Conservation (phyloP, 2,329 filamentous ascomycete genomes). For the Exophiala phaeomuriformis region DNA sequence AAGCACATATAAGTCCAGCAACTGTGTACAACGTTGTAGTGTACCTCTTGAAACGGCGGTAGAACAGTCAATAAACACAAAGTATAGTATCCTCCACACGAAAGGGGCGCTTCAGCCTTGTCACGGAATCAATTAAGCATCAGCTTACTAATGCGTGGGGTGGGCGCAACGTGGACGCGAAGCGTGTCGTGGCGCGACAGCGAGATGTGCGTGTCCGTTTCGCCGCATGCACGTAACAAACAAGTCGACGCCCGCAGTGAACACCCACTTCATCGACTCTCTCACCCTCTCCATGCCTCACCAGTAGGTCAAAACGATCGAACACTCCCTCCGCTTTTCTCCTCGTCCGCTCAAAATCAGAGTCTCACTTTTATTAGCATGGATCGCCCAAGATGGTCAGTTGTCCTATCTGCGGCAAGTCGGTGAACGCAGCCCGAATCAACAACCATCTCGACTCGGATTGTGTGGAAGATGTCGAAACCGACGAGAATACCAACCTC, state of each 20-base stretch:
- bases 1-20: no score
- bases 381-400: constrained; percentile 46
- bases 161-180: neutral
- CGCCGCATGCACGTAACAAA: no score
- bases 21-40: no score
- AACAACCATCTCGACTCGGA: constrained; percentile 85
- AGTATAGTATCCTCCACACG: neutral
- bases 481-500: constrained; percentile 19
- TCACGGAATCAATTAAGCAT: constrained; percentile 1
- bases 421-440: constrained; percentile 66
- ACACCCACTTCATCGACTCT: no score
- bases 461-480: constrained; percentile 59
- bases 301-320: no score
- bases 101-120: constrained; percentile 1
- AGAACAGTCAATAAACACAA: no score
- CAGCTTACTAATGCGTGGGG: neutral
- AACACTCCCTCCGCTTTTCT: no score
- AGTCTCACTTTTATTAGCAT: neutral
- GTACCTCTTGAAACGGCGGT: no score
- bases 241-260: no score
- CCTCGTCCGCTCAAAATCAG: no score
- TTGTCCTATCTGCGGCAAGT: constrained; percentile 74
- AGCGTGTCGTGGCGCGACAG: neutral
- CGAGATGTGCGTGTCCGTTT: no score
- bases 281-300: no score